phyloP scores from a whole-genome alignment of 2,329 filamentous ascomycete species.

The Tolypocladium cylindrosporum region DNA sequence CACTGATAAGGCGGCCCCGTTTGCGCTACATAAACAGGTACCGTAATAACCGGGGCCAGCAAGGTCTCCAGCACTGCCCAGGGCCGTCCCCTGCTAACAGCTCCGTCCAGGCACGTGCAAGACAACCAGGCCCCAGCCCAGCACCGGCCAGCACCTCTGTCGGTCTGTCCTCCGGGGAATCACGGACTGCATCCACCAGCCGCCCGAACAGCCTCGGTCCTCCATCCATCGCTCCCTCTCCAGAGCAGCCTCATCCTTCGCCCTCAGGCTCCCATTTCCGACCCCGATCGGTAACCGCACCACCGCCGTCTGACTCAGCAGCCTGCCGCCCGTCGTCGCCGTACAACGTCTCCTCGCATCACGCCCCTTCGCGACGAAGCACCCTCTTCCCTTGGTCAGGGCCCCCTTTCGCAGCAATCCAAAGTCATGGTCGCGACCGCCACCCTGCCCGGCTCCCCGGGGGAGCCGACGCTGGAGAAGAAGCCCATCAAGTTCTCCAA shows the following conservation, averaged over 20 bases:
- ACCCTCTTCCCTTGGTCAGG: constrained; percentile 97
- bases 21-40: background rate
- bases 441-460: constrained; percentile 40
- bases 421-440: constrained; percentile 52
- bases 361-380: constrained; percentile 62
- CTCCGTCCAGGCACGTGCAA: background rate
- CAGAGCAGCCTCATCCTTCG: constrained; percentile 7
- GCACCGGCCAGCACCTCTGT: background rate
- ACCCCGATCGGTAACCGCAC: background rate
- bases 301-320: constrained; percentile 1
- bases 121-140: background rate
- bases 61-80: background rate
- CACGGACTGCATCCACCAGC: constrained; percentile 1
- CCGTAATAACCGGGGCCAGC: background rate
- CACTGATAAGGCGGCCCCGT: background rate
- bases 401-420: constrained; percentile 50
- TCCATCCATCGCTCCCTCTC: constrained; percentile 4
- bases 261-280: background rate
- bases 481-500: constrained; percentile 99
- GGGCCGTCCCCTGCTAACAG: background rate
- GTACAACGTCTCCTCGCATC: constrained; percentile 14
- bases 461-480: constrained; percentile 67
- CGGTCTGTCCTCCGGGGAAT: background rate
- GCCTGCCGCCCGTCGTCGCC: background rate
- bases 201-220: constrained; percentile 3